Evolutionary conservation across 345 rosid species (phyloP).

Genomic region (Hirschfeldia incana): DNA sequence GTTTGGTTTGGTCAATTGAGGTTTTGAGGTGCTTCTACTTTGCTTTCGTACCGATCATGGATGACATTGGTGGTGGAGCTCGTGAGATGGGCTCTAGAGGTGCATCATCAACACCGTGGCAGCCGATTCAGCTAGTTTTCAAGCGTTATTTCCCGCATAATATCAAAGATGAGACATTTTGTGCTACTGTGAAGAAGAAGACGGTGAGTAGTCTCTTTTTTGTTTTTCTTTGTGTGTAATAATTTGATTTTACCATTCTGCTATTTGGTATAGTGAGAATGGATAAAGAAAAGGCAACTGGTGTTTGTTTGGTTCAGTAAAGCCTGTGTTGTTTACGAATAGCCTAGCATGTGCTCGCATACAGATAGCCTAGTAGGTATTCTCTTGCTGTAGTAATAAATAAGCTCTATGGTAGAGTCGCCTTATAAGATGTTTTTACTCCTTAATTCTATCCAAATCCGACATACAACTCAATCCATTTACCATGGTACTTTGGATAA

Average conservation of each 20-base stretch:
- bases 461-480: not conserved
- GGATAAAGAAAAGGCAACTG: not conserved
- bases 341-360: slow-evolving; percentile 7
- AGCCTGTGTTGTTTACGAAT: not conserved
- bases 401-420: not conserved
- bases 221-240: not conserved
- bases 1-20: slow-evolving; percentile 42
- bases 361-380: slow-evolving; percentile 3
- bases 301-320: not conserved
- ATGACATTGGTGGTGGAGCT: slow-evolving; percentile 53
- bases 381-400: not conserved
- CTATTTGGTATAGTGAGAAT: not conserved
- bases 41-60: slow-evolving; percentile 48
- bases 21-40: slow-evolving; percentile 36
- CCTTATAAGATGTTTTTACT: not conserved
- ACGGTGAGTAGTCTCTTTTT: slow-evolving; percentile 49
- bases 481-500: not conserved
- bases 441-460: not conserved
- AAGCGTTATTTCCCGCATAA: slow-evolving; percentile 42
- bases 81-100: slow-evolving; percentile 37
- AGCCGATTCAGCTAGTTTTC: slow-evolving; percentile 72
- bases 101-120: slow-evolving; percentile 52
- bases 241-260: not conserved
- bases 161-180: slow-evolving; percentile 40
- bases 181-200: slow-evolving; percentile 59